These are phyloP conservation scores for Fusarium papillatum DNA, from an alignment of 2,329 filamentous ascomycete species.

Conservation along the genomic window DNA sequence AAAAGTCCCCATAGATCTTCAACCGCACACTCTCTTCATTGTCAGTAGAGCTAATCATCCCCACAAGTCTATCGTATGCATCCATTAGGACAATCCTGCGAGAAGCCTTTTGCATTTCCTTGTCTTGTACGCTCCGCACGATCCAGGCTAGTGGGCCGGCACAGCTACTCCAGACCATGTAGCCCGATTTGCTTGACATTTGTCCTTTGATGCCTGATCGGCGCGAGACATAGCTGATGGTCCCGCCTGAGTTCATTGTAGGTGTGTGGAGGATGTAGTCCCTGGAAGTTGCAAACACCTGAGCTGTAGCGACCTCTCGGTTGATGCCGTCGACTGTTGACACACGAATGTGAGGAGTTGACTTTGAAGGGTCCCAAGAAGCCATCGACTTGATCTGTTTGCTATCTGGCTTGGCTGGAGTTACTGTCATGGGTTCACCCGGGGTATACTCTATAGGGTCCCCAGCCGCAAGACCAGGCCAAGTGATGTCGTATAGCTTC, in stretches of 20 bases:
- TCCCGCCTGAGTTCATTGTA: not conserved
- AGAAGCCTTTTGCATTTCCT: not conserved
- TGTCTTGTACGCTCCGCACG: constrained; percentile 3
- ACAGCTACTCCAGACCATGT: constrained; percentile 21
- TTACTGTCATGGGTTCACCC: constrained; percentile 7
- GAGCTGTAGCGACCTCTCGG: constrained; percentile 12
- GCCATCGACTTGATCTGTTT: constrained; percentile 3
- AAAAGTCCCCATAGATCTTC: not conserved
- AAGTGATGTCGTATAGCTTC: constrained; percentile 11
- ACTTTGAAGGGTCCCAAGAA: constrained; percentile 5
- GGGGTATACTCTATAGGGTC: constrained; percentile 1
- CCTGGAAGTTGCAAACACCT: constrained; percentile 13
- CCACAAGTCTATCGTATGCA: constrained; percentile 18
- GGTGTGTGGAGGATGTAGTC: constrained; percentile 20
- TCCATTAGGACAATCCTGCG: constrained; percentile 16
- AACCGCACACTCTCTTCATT: constrained; percentile 5
- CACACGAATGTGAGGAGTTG: constrained; percentile 15
- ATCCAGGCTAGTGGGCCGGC: constrained; percentile 16
- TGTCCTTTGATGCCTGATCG: not conserved
- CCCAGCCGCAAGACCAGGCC: constrained; percentile 5
- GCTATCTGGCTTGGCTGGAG: not conserved
- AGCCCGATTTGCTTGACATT: constrained; percentile 5
- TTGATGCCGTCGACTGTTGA: not conserved
- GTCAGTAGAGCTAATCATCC: not conserved
- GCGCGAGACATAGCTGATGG: not conserved